Evolutionary conservation across 2,329 filamentous ascomycete genomes (phyloP).

Genomic region (Epichloe scottii): DNA sequence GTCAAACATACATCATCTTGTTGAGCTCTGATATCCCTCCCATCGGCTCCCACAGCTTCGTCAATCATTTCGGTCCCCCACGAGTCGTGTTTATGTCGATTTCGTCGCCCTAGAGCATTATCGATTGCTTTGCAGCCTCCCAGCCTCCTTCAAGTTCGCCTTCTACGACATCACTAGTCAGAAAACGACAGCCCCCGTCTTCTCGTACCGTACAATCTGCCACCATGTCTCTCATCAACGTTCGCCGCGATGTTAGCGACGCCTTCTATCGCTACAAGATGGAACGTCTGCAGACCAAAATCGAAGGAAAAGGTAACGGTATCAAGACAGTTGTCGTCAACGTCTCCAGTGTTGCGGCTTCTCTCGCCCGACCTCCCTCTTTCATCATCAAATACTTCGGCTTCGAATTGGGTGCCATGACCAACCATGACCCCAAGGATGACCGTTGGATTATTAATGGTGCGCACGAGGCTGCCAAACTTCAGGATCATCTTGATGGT

Average conservation of each 20-base stretch:
- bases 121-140: conserved; percentile 10
- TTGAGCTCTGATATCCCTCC: conserved; percentile 38
- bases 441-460: conserved; percentile 99
- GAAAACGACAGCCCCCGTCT: conserved; percentile 6
- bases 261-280: conserved; percentile 99
- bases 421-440: conserved; percentile 92
- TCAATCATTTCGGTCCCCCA: conserved; percentile 13
- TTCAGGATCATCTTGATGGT: conserved; percentile 95
- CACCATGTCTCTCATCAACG: conserved; percentile 96
- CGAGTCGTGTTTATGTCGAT: conserved; percentile 26
- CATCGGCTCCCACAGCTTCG: conserved; percentile 27
- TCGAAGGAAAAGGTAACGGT: conserved; percentile 98
- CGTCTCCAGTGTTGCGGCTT: conserved; percentile 82
- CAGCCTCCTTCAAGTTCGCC: conserved; percentile 2
- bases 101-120: conserved; percentile 13
- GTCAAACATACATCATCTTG: conserved; percentile 39
- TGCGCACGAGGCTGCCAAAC: conserved; percentile 85
- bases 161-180: neutral
- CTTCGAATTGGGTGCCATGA: conserved; percentile 96
- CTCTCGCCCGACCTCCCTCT: conserved; percentile 79
- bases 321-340: conserved; percentile 99
- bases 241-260: conserved; percentile 95
- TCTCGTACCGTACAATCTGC: conserved; percentile 18
- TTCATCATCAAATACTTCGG: conserved; percentile 99
- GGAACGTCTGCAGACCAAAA: conserved; percentile 97